phyloP scores from a whole-genome alignment of 2,329 filamentous ascomycete species.

The Aureobasidium sp. region DNA sequence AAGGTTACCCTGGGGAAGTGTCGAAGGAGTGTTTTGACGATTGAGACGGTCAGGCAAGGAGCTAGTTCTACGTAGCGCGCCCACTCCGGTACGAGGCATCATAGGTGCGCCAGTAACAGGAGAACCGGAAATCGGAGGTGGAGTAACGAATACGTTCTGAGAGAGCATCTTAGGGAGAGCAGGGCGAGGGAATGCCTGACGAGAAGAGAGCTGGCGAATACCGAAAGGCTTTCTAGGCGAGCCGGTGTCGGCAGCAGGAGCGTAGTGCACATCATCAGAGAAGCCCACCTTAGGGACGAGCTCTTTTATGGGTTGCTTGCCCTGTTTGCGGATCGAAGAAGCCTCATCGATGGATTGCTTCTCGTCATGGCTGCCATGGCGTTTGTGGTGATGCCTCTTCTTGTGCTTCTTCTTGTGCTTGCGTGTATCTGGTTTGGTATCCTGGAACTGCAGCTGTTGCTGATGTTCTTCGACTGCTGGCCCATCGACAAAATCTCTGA shows the following conservation, averaged over 20 bases:
- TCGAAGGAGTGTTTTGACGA: slow-evolving; percentile 16
- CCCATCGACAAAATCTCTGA: slow-evolving; percentile 39
- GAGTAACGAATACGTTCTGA: slow-evolving; percentile 58
- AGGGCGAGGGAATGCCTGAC: slow-evolving; percentile 40
- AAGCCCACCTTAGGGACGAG: slow-evolving; percentile 29
- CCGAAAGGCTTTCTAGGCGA: slow-evolving; percentile 35
- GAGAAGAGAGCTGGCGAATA: slow-evolving; percentile 43
- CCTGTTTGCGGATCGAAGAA: slow-evolving; percentile 11
- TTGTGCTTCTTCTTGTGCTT: slow-evolving; percentile 35
- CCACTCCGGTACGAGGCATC: slow-evolving; percentile 24
- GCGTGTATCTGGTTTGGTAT: slow-evolving; percentile 28
- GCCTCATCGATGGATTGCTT: slow-evolving; percentile 17
- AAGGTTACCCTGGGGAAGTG: neutral
- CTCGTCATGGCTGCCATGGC: slow-evolving; percentile 21
- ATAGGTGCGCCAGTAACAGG: slow-evolving; percentile 18
- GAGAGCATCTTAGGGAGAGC: slow-evolving; percentile 57
- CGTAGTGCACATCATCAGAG: slow-evolving; percentile 26
- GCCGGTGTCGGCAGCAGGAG: slow-evolving; percentile 12
- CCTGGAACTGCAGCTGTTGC: neutral
- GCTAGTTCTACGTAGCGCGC: slow-evolving; percentile 59
- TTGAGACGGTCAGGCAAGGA: slow-evolving; percentile 64
- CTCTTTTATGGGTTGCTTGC: slow-evolving; percentile 15
- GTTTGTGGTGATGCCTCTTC: slow-evolving; percentile 34
- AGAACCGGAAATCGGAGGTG: slow-evolving; percentile 22
- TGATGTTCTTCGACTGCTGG: slow-evolving; percentile 28